A percentile compares a stretch with the other conserved stretches of the same genome.
phyloP scores from a whole-genome alignment of 352 stramenopile genomes.

The Achlya hypogyna region DNA sequence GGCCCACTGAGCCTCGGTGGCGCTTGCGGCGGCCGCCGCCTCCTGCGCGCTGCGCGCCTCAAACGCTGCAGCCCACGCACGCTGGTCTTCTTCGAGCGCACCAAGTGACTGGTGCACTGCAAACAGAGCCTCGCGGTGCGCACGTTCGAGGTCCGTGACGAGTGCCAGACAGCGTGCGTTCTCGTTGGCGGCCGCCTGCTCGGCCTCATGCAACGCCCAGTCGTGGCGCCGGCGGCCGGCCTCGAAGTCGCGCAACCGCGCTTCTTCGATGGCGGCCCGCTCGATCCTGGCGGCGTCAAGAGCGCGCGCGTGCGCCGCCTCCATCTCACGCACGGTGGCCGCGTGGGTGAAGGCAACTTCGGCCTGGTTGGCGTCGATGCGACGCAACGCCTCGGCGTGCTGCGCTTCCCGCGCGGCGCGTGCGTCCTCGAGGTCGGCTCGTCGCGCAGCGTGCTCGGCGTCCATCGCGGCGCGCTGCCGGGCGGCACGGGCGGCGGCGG shows the following conservation, averaged over 20 bases:
- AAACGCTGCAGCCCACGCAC: background rate
- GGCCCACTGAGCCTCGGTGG: background rate
- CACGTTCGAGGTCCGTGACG: background rate
- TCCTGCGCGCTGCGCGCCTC: background rate
- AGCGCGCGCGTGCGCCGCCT: background rate
- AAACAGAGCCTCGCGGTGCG: background rate
- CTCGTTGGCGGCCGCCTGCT: background rate
- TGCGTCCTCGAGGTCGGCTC: background rate
- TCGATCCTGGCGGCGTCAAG: background rate
- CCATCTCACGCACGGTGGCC: background rate
- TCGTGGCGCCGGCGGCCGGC: background rate
- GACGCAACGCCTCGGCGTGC: background rate
- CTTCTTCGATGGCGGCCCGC: background rate
- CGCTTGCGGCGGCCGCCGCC: background rate
- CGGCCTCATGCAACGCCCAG: background rate
- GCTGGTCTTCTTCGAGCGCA: background rate
- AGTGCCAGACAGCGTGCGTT: background rate
- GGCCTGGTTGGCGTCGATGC: background rate
- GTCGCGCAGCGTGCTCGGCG: background rate
- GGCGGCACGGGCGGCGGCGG: background rate
- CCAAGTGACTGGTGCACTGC: background rate
- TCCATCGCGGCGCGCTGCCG: background rate
- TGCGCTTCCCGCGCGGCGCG: background rate
- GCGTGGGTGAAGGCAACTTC: constrained; percentile 1
- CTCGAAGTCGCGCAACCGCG: background rate